Evolutionary conservation across 805 yeast genomes (phyloP).

Genomic region (Sugiyamaella chiloensis): DNA sequence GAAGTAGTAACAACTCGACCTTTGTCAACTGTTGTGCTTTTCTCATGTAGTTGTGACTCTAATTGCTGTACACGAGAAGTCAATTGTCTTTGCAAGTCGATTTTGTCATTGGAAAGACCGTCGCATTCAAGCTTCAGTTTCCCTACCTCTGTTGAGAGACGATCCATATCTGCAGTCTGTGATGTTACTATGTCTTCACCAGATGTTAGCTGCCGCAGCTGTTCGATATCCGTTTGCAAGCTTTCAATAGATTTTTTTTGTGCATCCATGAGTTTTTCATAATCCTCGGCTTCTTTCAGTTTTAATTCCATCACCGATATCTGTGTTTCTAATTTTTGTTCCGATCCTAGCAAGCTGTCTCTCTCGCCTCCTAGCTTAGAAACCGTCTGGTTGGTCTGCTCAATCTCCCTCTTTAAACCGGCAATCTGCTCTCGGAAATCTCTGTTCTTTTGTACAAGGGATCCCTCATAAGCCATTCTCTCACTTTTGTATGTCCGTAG

Average conservation of each 20-base stretch:
- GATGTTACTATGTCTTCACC: not conserved
- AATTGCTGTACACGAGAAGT: not conserved
- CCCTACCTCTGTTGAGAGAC: not conserved
- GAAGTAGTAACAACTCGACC: not conserved
- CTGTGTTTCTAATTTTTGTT: constrained; percentile 31
- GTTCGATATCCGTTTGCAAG: not conserved
- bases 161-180: not conserved
- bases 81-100: not conserved
- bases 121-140: not conserved
- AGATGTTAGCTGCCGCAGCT: not conserved
- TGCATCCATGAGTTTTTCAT: not conserved
- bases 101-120: not conserved
- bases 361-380: constrained; percentile 31
- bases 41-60: not conserved
- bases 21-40: not conserved
- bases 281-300: constrained; percentile 10
- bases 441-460: constrained; percentile 33
- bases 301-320: constrained; percentile 27
- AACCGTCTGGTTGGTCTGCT: constrained; percentile 26
- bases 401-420: constrained; percentile 24
- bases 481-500: constrained; percentile 34
- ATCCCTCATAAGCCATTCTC: constrained; percentile 36
- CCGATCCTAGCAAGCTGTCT: constrained; percentile 31
- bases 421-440: constrained; percentile 30
- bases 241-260: constrained; percentile 1